Base-by-base conservation (phyloP, 805 yeast genomes). In the Saccharomyces jurei region DNA sequence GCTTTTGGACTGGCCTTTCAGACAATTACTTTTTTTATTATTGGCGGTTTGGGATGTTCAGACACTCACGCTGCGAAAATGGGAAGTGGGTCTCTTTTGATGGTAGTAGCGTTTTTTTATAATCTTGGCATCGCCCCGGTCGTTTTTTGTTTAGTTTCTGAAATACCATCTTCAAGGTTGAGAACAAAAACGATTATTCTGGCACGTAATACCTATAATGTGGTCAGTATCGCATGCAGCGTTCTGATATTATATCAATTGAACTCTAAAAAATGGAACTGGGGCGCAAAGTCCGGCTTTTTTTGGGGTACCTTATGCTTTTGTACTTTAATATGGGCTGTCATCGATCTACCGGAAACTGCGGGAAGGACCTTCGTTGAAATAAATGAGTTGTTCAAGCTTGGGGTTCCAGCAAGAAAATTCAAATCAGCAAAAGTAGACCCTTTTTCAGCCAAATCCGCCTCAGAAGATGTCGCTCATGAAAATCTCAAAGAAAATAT, bases 271-370 rank as follows among this genome's bases (percentile, higher is more conserved):
- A 70, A 71, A 41, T 79, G 77, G 55, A 72, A 80, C 56, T 68
- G 76, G 74, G 74, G 76, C 36, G 80, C 78, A n/a, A 78, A 78
- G 60, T 75, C 80, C 36, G 81, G 76, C 1, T 77, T 75, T 60
- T 69, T 79, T 54, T 73, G 79, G 74, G 75, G 71, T 41, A 78
- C 72, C 0, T 59, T 66, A 17, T 65, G 68, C 41, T 51, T 65
- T 13, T 27, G 69, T 13, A 61, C 72, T 25, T 44, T 74, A 5
- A 56, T 69, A 41, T 80, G 81, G 81, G 68, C 73, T 41, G 76
- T 69, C 66, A 77, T 79, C 66, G 76, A 79, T 51, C 70, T 82
- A 51, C 87, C 88, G 6, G 88, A 83, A 65, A 79, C 86, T 29
- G 73, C 73, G 58, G 77, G 76, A 50, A 74, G 83, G 64, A 80